Evolutionary conservation across 2,329 filamentous ascomycete genomes (phyloP), one percentile per base, ranked within the genome.

Genomic region (Colletotrichum echinochloae): DNA sequence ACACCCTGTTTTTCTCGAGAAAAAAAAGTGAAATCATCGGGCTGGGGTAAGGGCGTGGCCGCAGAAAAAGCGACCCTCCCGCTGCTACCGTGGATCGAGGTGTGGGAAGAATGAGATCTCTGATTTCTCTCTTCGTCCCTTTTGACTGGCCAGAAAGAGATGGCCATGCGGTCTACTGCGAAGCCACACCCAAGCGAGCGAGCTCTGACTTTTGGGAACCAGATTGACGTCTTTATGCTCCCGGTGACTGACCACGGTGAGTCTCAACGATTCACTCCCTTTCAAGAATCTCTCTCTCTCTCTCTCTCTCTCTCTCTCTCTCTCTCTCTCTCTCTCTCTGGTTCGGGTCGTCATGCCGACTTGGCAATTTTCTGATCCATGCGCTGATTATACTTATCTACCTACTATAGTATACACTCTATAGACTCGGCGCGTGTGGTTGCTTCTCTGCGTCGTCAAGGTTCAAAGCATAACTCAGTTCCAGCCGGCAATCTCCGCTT

Each of bases 31-130:
- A 70, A 70, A 70, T 70, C 62, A 70, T 70, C 41, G n/a, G 55
- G 66, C 66, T 20, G 37, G 62, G 55, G 37, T 60, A 48, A 41
- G 55, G 61, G 66, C 46, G 62, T 70, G 66, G 55, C 30, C 41
- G 62, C 66, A 66, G 49, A 33, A 56, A 60, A 48, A 39, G 48
- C n/a, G 33, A 60, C 59, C 59, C 65, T 69, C 46, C 55, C 62
- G 55, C 62, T 70, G 66, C 66, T 60, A 70, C 66, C 66, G 49
- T 70, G 66, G 66, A 70, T 70, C 66, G 66, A 66, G 63, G 66
- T 70, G 55, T 66, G 66, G 66, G 48, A 60, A 66, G 55, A 66
- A 37, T 60, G 37, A 70, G 66, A 70, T 70, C 66, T 69, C 28
- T 70, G 62, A 49, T 63, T 63, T 57, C 39, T 57, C 52, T 55